A percentile compares a stretch with the other conserved stretches of the same genome.
These are phyloP conservation scores for Hylodesmum podocarpum DNA, from an alignment of 306 rosid genomes.

Conservation along the genomic window DNA sequence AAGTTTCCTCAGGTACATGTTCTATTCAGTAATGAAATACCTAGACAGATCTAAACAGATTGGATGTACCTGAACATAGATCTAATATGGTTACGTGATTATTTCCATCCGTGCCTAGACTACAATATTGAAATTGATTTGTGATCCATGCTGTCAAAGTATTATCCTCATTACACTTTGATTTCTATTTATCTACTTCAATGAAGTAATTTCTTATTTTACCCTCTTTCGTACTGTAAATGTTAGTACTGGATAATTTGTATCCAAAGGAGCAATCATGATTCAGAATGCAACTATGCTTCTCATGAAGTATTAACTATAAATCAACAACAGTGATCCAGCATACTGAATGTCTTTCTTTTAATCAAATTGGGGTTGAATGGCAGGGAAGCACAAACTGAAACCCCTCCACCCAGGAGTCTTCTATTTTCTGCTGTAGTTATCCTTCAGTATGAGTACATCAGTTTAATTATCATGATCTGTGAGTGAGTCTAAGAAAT, in stretches of 20 bases:
- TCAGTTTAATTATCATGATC: background rate
- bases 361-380: background rate
- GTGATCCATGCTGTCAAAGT: background rate
- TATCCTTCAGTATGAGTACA: background rate
- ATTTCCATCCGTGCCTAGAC: background rate
- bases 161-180: background rate
- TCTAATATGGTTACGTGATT: background rate
- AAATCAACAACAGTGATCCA: background rate
- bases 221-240: background rate
- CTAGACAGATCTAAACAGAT: background rate
- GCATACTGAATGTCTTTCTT: background rate
- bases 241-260: background rate
- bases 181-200: background rate
- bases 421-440: background rate
- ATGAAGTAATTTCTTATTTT: background rate
- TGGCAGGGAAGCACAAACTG: background rate
- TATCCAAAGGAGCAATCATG: background rate
- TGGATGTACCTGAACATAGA: too few relatives aligned
- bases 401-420: background rate
- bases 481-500: background rate
- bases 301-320: background rate
- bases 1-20: background rate
- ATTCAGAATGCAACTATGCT: background rate
- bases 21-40: background rate
- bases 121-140: slow-evolving; percentile 12